Percentiles rank a stretch among this genome's conserved stretches.
phyloP scores from a whole-genome alignment of 768 basidiomycete genomes.

The Lactifluus echinatus region DNA sequence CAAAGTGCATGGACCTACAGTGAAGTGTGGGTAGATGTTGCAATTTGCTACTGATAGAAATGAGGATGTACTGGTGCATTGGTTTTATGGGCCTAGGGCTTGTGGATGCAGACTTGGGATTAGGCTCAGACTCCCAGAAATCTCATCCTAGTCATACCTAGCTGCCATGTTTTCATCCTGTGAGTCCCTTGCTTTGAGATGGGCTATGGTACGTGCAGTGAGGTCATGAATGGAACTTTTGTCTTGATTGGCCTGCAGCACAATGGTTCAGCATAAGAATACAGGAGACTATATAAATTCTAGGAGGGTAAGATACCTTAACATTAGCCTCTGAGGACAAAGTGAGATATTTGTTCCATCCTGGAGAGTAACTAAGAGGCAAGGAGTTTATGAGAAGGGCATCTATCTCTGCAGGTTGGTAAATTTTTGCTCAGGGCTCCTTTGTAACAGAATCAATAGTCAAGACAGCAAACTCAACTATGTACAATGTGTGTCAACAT shows the following conservation, averaged over 20 bases:
- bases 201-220: slow-evolving; percentile 11
- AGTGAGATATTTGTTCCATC: slow-evolving; percentile 65
- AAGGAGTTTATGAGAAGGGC: slow-evolving; percentile 60
- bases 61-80: too few relatives aligned
- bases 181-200: slow-evolving; percentile 7
- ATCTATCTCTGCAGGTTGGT: slow-evolving; percentile 84
- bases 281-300: background rate
- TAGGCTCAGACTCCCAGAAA: too few relatives aligned
- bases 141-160: slow-evolving; percentile 16
- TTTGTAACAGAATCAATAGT: slow-evolving; percentile 73
- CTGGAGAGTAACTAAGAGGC: slow-evolving; percentile 45
- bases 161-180: slow-evolving; percentile 7
- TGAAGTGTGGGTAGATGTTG: too few relatives aligned
- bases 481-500: background rate
- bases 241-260: slow-evolving; percentile 15
- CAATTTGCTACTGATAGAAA: too few relatives aligned
- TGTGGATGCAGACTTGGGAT: too few relatives aligned
- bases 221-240: slow-evolving; percentile 4
- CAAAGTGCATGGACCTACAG: too few relatives aligned
- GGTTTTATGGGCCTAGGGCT: too few relatives aligned
- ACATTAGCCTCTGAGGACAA: slow-evolving; percentile 55
- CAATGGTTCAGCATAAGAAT: background rate
- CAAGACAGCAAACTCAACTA: slow-evolving; percentile 95
- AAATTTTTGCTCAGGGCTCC: slow-evolving; percentile 85
- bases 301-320: slow-evolving; percentile 37